Evolutionary conservation across 305 asterid genomes (phyloP).

Genomic region (Rubia peregrina): DNA sequence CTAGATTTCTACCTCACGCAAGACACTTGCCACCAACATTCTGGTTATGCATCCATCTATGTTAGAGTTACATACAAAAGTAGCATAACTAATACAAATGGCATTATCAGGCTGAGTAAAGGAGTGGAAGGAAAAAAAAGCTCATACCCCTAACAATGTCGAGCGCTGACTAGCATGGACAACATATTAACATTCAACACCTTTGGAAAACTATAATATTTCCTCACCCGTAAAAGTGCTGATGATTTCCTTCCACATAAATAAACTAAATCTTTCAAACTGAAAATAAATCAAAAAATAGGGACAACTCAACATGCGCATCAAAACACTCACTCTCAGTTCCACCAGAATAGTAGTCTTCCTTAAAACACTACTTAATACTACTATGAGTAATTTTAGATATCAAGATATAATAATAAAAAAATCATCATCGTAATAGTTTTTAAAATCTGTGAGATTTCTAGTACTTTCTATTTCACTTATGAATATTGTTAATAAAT

Average conservation of each 20-base stretch:
- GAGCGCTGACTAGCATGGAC: neutral
- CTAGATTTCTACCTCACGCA: neutral
- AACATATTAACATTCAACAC: conserved; percentile 2
- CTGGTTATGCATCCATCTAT: conserved; percentile 6
- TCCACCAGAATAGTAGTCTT: neutral
- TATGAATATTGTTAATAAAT: no score
- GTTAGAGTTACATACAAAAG: neutral
- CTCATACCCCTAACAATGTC: neutral
- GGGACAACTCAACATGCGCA: neutral
- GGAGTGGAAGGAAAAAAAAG: neutral
- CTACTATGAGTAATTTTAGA: no score
- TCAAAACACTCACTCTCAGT: neutral
- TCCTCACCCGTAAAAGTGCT: neutral
- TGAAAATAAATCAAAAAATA: neutral
- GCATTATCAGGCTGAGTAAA: conserved; percentile 5
- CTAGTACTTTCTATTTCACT: no score
- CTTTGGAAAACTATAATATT: neutral
- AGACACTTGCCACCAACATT: conserved; percentile 2
- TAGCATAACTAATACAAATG: neutral
- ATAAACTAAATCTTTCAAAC: neutral
- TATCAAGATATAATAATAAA: no score
- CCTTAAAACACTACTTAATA: neutral
- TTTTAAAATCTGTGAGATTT: no score
- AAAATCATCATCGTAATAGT: no score
- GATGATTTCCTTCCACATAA: neutral